phyloP scores from a whole-genome alignment of 768 basidiomycete genomes.

The Lactarius hatsudake region DNA sequence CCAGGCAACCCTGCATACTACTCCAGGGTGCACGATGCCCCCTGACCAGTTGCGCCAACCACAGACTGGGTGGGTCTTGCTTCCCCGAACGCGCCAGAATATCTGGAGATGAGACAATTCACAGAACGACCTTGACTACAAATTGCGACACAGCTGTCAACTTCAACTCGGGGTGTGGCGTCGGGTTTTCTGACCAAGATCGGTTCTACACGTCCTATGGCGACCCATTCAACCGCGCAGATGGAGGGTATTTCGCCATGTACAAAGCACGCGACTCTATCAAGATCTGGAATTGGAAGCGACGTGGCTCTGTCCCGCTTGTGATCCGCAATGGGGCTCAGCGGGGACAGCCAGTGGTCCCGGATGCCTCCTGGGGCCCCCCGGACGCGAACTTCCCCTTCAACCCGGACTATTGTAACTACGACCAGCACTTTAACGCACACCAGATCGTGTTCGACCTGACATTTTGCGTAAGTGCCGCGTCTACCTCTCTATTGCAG shows the following conservation, averaged over 20 bases:
- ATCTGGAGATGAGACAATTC: neutral
- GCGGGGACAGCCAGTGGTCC: conserved; percentile 6
- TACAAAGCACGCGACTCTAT: conserved; percentile 40
- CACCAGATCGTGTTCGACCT: conserved; percentile 57
- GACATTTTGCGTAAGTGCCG: conserved; percentile 54
- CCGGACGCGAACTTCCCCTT: conserved; percentile 51
- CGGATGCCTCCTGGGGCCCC: conserved; percentile 40
- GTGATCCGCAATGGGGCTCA: conserved; percentile 34
- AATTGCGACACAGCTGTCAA: conserved; percentile 51
- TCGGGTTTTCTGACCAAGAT: conserved; percentile 37
- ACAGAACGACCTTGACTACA: conserved; percentile 41
- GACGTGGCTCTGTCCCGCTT: conserved; percentile 37
- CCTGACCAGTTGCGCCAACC: conserved; percentile 24
- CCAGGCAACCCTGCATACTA: conserved; percentile 54
- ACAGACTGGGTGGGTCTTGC: conserved; percentile 44
- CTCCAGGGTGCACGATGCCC: conserved; percentile 46
- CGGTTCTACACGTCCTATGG: conserved; percentile 41
- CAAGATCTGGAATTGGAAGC: conserved; percentile 44
- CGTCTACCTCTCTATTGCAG: neutral
- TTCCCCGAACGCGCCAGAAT: neutral
- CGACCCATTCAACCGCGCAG: conserved; percentile 44
- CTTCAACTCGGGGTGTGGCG: conserved; percentile 63
- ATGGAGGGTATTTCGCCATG: conserved; percentile 64
- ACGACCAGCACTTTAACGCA: conserved; percentile 49
- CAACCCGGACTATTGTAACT: conserved; percentile 44